These are phyloP conservation scores for Carex pumila DNA, from an alignment of 176 grass and related monocot genomes.

Conservation along the genomic window DNA sequence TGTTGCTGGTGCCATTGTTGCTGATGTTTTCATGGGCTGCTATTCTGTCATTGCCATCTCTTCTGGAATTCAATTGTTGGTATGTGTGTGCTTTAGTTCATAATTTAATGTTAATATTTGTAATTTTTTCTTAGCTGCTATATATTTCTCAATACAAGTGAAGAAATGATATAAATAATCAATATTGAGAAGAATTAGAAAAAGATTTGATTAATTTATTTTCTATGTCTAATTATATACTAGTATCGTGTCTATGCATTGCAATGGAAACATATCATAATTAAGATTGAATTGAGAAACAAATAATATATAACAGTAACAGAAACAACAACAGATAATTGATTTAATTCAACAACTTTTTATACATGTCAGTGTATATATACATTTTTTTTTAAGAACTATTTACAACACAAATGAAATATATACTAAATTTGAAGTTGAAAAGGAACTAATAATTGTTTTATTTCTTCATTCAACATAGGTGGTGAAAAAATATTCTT, in stretches of 20 bases:
- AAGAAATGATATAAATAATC: background rate
- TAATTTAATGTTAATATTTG: background rate
- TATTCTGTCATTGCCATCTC: conserved; percentile 45
- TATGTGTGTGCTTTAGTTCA: background rate
- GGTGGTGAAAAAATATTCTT: too few species aligned
- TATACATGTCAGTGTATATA: too few species aligned
- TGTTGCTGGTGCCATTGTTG: conserved; percentile 47
- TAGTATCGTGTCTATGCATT: too few species aligned
- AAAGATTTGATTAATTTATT: background rate
- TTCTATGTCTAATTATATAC: background rate
- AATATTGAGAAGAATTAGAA: background rate
- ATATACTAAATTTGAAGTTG: too few species aligned
- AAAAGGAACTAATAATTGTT: too few species aligned
- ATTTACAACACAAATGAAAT: too few species aligned
- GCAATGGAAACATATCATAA: too few species aligned
- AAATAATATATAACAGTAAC: background rate
- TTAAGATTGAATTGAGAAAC: too few species aligned
- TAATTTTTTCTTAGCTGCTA: background rate
- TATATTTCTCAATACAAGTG: background rate
- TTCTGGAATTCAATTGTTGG: conserved; percentile 32
- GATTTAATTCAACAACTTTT: too few species aligned
- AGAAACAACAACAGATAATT: background rate
- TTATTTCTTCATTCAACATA: too few species aligned
- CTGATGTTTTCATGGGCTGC: conserved; percentile 70
- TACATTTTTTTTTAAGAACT: too few species aligned